Percentiles rank a stretch among this genome's conserved stretches.
Conservation (phyloP, 352 stramenopile species). For the Blastocystis sp. region DNA sequence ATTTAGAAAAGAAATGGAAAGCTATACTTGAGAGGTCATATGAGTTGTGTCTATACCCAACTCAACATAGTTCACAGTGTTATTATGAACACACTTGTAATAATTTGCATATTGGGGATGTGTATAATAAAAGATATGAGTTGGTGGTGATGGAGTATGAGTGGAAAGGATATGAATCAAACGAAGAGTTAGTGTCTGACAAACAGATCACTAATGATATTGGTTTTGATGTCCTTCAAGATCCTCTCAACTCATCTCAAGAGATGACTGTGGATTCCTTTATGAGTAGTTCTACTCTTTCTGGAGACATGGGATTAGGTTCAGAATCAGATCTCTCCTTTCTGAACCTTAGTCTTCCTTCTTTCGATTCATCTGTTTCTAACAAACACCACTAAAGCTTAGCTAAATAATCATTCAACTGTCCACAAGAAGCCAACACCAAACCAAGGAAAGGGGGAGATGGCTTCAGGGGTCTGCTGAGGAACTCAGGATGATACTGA, state of each 20-base stretch:
- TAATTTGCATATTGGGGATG: neutral
- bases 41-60: neutral
- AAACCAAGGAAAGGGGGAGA: slow-evolving; percentile 95
- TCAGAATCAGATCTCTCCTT: too few species aligned
- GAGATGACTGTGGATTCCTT: too few species aligned
- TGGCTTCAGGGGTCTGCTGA: slow-evolving; percentile 88
- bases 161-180: neutral
- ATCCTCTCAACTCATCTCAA: too few species aligned
- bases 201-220: too few species aligned
- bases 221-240: too few species aligned
- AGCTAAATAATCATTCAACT: slow-evolving; percentile 74
- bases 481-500: slow-evolving; percentile 99
- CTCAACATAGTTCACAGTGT: neutral
- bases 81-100: neutral
- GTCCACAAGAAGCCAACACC: slow-evolving; percentile 82
- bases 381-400: neutral
- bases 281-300: too few species aligned
- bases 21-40: neutral
- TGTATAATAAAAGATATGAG: neutral
- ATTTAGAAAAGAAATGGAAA: slow-evolving; percentile 18
- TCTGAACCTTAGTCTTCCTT: too few species aligned
- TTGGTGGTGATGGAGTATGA: slow-evolving; percentile 15
- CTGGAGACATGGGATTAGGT: too few species aligned
- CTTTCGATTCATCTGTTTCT: neutral
- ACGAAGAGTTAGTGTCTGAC: neutral